Percentiles rank a stretch among this genome's conserved stretches.
phyloP scores from a whole-genome alignment of 2,329 filamentous ascomycete species.

The Pseudogymnoascus sp. region DNA sequence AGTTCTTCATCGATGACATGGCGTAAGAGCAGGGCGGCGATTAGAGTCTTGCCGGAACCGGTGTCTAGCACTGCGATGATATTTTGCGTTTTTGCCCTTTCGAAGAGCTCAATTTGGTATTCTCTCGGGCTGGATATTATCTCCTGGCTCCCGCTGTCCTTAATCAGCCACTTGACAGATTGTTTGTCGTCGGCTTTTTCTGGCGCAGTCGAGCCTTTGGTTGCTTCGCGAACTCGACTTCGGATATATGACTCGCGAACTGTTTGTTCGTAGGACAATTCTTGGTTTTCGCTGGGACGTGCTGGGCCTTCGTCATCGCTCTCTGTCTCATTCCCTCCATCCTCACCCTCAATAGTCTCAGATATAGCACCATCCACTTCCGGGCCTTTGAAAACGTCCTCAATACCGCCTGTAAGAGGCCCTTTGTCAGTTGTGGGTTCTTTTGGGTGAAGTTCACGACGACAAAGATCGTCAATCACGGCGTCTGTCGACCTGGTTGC shows the following conservation, averaged over 20 bases:
- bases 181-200: slow-evolving; percentile 21
- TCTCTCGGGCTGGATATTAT: slow-evolving; percentile 75
- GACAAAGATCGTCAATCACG: slow-evolving; percentile 24
- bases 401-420: neutral
- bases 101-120: slow-evolving; percentile 88
- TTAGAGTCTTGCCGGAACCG: slow-evolving; percentile 95
- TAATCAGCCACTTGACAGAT: slow-evolving; percentile 25
- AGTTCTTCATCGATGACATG: slow-evolving; percentile 72
- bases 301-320: slow-evolving; percentile 11
- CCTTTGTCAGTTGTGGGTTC: neutral
- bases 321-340: slow-evolving; percentile 5
- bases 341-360: neutral
- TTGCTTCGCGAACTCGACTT: slow-evolving; percentile 18
- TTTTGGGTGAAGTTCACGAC: neutral
- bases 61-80: slow-evolving; percentile 90
- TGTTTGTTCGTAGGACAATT: slow-evolving; percentile 34
- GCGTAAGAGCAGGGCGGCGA: slow-evolving; percentile 76
- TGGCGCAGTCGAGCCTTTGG: slow-evolving; percentile 19
- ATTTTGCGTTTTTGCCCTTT: slow-evolving; percentile 75
- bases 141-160: slow-evolving; percentile 29
- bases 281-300: neutral
- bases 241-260: slow-evolving; percentile 41
- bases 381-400: neutral
- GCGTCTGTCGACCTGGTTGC: slow-evolving; percentile 20
- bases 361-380: neutral